A percentile compares a stretch with the other conserved stretches of the same genome.
Evolutionary conservation across 805 yeast species (phyloP).

Genomic region (Ogataea populi-albae): DNA sequence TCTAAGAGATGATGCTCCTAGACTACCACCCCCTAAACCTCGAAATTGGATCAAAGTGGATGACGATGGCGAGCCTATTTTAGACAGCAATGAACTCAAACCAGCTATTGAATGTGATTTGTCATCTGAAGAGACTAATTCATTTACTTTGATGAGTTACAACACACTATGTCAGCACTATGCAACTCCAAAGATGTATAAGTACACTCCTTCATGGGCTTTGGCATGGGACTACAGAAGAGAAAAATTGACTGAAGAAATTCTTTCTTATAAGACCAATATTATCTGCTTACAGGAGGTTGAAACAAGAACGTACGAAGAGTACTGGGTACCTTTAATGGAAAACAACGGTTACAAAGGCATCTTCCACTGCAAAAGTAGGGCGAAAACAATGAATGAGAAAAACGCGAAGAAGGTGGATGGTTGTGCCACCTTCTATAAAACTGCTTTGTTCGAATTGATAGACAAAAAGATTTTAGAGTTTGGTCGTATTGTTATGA

Average conservation of each 20-base stretch:
- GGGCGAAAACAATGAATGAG: conserved; percentile 87
- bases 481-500: conserved; percentile 77
- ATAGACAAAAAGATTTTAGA: conserved; percentile 73
- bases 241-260: conserved; percentile 69
- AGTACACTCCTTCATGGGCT: conserved; percentile 97
- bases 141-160: conserved; percentile 79
- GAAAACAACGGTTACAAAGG: conserved; percentile 75
- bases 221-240: conserved; percentile 89
- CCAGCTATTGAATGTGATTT: conserved; percentile 26
- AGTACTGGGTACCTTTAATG: conserved; percentile 79
- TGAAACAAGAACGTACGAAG: conserved; percentile 81
- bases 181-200: conserved; percentile 89
- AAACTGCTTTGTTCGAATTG: conserved; percentile 62
- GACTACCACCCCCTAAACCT: conserved; percentile 60
- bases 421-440: conserved; percentile 96
- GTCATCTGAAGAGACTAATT: conserved; percentile 31
- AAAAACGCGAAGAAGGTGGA: conserved; percentile 86
- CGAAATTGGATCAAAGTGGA: conserved; percentile 82
- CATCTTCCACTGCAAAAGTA: conserved; percentile 78
- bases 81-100: conserved; percentile 26
- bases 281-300: conserved; percentile 93
- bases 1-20: conserved; percentile 80
- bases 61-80: conserved; percentile 64
- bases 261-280: conserved; percentile 64
- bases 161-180: conserved; percentile 94